Percentiles rank a stretch among this genome's conserved stretches.
These are phyloP conservation scores for Myxozyma kluyveri DNA, from an alignment of 805 yeast species.

Conservation along the genomic window DNA sequence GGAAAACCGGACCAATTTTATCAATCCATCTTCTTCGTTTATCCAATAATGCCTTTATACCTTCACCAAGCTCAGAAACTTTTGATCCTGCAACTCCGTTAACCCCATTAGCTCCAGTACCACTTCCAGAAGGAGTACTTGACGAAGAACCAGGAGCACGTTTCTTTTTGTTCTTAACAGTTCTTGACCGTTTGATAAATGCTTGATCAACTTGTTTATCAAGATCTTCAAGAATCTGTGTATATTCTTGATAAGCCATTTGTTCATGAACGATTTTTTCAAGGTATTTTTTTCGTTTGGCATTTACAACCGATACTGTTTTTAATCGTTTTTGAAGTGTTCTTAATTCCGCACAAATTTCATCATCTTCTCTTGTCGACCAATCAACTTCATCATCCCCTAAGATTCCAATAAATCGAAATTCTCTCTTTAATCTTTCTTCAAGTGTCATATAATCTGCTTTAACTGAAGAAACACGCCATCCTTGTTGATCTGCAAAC, in stretches of 20 bases:
- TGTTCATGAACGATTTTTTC: conserved; percentile 79
- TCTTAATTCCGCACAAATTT: conserved; percentile 80
- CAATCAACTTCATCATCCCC: conserved; percentile 52
- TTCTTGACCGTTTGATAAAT: conserved; percentile 75
- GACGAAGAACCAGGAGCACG: conserved; percentile 27
- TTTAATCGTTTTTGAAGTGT: conserved; percentile 65
- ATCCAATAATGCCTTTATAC: conserved; percentile 74
- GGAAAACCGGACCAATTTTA: conserved; percentile 84
- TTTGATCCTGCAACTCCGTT: conserved; percentile 31
- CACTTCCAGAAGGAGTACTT: conserved; percentile 12
- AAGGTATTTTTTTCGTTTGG: conserved; percentile 61
- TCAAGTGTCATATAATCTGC: conserved; percentile 79
- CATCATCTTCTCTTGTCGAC: conserved; percentile 82
- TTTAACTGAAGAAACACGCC: conserved; percentile 47
- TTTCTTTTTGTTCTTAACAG: conserved; percentile 65
- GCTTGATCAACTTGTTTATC: conserved; percentile 97
- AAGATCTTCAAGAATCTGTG: conserved; percentile 83
- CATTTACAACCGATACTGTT: conserved; percentile 59
- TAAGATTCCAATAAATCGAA: conserved; percentile 85
- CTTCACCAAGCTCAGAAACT: conserved; percentile 56
- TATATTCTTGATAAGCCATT: conserved; percentile 91
- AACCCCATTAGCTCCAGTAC: conserved; percentile 25
- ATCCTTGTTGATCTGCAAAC: conserved; percentile 39
- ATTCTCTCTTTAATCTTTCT: conserved; percentile 80
- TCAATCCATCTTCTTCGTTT: conserved; percentile 86